phyloP scores from a whole-genome alignment of 2,329 filamentous ascomycete genomes.

The Fusarium dlaminii region DNA sequence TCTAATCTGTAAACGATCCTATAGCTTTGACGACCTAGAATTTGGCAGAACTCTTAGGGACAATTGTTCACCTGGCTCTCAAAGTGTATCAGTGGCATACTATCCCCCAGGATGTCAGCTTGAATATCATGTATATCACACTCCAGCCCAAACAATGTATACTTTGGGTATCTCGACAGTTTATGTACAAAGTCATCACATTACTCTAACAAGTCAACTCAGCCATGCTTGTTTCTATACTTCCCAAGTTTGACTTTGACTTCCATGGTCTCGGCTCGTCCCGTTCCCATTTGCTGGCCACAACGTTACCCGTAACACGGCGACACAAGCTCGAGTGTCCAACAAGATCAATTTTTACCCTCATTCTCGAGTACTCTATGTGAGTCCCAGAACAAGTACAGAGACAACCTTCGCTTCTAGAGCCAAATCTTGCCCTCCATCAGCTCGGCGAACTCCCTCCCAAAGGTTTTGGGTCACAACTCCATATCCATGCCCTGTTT shows the following conservation, averaged over 20 bases:
- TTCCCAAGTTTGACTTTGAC: not conserved
- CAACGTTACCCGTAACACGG: not conserved
- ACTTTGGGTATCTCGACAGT: not conserved
- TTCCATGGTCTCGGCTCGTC: constrained; percentile 22
- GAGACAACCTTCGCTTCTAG: constrained; percentile 40
- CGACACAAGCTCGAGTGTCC: constrained; percentile 15
- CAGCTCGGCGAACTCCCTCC: constrained; percentile 30
- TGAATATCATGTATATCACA: not conserved
- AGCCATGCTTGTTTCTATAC: not conserved
- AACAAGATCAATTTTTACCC: constrained; percentile 32
- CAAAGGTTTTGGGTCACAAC: constrained; percentile 40
- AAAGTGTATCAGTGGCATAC: not conserved
- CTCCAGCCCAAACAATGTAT: not conserved
- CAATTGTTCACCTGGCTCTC: no score
- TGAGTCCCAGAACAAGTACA: constrained; percentile 27
- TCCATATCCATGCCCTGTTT: constrained; percentile 39
- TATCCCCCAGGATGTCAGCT: not conserved
- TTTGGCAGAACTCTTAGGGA: not conserved
- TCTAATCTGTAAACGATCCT: not conserved
- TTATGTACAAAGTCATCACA: not conserved
- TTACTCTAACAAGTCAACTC: not conserved
- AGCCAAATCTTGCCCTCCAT: constrained; percentile 29
- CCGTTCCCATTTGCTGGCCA: not conserved
- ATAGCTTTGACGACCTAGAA: not conserved
- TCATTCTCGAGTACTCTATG: constrained; percentile 21